These are phyloP conservation scores for Dothideomycetes sp. DNA, from an alignment of 2,329 filamentous ascomycete species.

Conservation along the genomic window DNA sequence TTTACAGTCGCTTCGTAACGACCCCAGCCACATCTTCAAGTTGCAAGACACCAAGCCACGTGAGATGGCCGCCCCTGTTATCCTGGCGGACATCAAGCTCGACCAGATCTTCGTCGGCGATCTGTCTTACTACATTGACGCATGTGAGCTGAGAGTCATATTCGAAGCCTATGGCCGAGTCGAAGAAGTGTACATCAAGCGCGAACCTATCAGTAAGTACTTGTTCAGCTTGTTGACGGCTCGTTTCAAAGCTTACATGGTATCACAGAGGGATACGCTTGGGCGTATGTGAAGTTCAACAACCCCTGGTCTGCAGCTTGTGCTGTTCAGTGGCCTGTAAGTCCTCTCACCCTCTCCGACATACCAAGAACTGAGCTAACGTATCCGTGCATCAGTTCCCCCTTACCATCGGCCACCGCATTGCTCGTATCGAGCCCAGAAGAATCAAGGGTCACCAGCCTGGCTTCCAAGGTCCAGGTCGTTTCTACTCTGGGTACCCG, in stretches of 20 bases:
- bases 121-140: slow-evolving; percentile 5
- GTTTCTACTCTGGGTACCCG: not conserved
- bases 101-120: slow-evolving; percentile 12
- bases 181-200: not conserved
- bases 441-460: not conserved
- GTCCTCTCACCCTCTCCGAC: not conserved
- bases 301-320: not conserved
- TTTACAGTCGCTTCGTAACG: not conserved
- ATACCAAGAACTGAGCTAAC: not conserved
- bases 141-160: not conserved
- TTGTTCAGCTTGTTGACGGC: not conserved
- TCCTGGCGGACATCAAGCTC: not conserved
- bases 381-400: not conserved
- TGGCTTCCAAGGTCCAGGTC: not conserved
- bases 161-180: slow-evolving; percentile 12
- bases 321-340: slow-evolving; percentile 4
- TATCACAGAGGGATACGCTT: not conserved
- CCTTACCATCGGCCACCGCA: not conserved
- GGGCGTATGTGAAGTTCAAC: slow-evolving; percentile 1
- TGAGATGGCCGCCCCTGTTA: not conserved
- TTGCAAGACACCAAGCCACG: not conserved
- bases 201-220: not conserved
- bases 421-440: slow-evolving; percentile 1
- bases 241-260: not conserved
- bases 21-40: not conserved